Base-by-base conservation (phyloP, 495 filamentous ascomycete species). In the Penicillium pulvis region DNA sequence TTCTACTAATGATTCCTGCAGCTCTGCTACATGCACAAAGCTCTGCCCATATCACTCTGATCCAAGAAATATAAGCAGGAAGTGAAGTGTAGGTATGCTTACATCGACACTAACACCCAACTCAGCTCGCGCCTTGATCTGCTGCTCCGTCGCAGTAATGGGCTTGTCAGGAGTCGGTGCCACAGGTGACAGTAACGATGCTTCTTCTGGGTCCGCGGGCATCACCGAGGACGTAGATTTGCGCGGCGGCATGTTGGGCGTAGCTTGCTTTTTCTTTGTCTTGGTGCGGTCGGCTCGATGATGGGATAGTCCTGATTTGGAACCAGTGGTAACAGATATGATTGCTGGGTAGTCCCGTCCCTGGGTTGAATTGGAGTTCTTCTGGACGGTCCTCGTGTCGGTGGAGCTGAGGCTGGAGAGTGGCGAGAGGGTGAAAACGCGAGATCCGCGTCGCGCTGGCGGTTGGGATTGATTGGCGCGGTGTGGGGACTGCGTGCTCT, bases 61-160 rank as follows among this genome's bases (percentile, higher is more conserved):
- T 28, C 28, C 7, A 36, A 14, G 9, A 36, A 3, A 12, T 36
- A 12, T 10, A 14, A 36, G 39, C 14, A 17, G 39, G 39, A 16
- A 41, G 39, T 17, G 14, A 10, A 11, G 33, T 47, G 9, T 26
- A 24, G 30, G 42, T 31, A 42, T 35, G 28, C 62, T 55, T 71
- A 80, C 77, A 57, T 80, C 77, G 28, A 80, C 74, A 53, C 70
- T 76, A 16, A 76, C 73, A 33, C 75, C 74, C 30, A 66, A 65
- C 58, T 79, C 77, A 0, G 75, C 74, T 8, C 75, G 66, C 16
- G 77, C 75, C 63, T 80, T 80, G 24, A 79, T 48, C 57, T 80
- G 77, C 49, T 80, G 77, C 60, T 80, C 77, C 46, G 77, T 80
- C 44, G 71, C 75, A n/a, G 65, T 76, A 64, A 65, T 53, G 46